Conservation (phyloP, 148 eudicot genomes). For the Persicaria tinctoria region DNA sequence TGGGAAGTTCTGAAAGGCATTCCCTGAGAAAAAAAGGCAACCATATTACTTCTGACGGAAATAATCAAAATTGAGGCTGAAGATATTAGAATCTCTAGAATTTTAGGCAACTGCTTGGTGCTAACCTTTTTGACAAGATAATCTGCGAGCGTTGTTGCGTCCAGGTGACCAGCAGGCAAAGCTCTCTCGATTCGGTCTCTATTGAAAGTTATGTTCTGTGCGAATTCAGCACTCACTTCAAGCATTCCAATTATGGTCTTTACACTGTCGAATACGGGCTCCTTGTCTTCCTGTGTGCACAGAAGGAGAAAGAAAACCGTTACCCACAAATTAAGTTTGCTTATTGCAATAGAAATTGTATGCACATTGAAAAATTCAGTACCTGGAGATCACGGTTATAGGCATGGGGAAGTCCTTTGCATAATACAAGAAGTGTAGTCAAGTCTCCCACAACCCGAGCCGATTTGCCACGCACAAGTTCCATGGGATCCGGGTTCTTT, state of each 20-base stretch:
- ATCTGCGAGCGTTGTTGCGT: constrained; percentile 98
- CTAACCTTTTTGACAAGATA: constrained; percentile 95
- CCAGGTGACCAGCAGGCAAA: constrained; percentile 98
- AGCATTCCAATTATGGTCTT: constrained; percentile 86
- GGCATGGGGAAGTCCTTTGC: constrained; percentile 98
- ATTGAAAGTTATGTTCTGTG: constrained; percentile 77
- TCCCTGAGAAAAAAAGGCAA: constrained; percentile 40
- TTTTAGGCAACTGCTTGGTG: background rate
- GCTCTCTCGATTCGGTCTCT: constrained; percentile 59
- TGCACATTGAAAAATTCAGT: background rate
- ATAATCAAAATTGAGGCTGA: background rate
- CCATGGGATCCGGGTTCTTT: constrained; percentile 99
- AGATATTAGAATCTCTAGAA: background rate
- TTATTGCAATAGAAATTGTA: background rate
- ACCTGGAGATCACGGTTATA: constrained; percentile 99
- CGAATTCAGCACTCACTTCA: constrained; percentile 89
- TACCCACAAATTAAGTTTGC: background rate
- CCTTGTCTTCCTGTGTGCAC: constrained; percentile 79
- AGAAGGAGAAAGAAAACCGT: background rate
- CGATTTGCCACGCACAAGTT: constrained; percentile 98
- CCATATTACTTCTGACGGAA: background rate
- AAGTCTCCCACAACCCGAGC: constrained; percentile 84
- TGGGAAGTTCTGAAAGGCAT: constrained; percentile 95
- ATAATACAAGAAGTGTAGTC: constrained; percentile 82
- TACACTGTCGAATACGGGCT: constrained; percentile 89